Base-by-base conservation (phyloP, 176 grass and related monocot genomes). In the Juncus effusus region DNA sequence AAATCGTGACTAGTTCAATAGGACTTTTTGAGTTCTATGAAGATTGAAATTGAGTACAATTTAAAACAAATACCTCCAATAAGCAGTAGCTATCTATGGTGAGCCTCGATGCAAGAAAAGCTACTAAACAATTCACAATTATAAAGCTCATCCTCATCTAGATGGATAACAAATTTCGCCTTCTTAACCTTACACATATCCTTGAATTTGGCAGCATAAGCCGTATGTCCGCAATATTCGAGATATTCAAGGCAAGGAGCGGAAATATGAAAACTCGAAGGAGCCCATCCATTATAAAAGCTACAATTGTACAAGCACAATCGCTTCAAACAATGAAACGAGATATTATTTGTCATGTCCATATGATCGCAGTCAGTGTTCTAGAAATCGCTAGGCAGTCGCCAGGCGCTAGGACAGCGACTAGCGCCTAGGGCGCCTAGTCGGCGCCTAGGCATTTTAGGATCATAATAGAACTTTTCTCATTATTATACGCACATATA, bases 181-280 rank as follows among this genome's bases (percentile, higher is more conserved):
- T 19, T 65, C 2, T 44, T 42, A 49, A 65, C 40, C 40, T 40
- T 44, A 65, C 38, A 47, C 62, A 65, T 65, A 42, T 65, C 44
- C 9, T 19, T 50, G 40, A 49, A 44, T 14, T 16, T 2, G 7
- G 7, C 4, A 6, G 6, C 44, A 5, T 5, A 16, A 7, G 2
- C 6, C 40, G 36, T 42, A 15, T 64, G 2, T 0, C 4, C 12
- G 12, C 2, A 16, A 45, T 42, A 16, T 13, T 16, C 62, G 3
- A 64, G 10, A 64, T 39, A 64, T 47, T n/a, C 40, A 10, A 64
- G 40, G 4, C 38, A 41, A 6, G 62, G 62, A 12, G 16, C 42
- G 16, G 62, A 64, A 64, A 64, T 64, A 14, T 7, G 12, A 59
- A 13, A 16, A 59, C 7, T 59, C 7, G n/a, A 14, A 7, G 8